Evolutionary conservation across 2,329 filamentous ascomycete genomes (phyloP).

Genomic region (Ophiobolus disseminans): DNA sequence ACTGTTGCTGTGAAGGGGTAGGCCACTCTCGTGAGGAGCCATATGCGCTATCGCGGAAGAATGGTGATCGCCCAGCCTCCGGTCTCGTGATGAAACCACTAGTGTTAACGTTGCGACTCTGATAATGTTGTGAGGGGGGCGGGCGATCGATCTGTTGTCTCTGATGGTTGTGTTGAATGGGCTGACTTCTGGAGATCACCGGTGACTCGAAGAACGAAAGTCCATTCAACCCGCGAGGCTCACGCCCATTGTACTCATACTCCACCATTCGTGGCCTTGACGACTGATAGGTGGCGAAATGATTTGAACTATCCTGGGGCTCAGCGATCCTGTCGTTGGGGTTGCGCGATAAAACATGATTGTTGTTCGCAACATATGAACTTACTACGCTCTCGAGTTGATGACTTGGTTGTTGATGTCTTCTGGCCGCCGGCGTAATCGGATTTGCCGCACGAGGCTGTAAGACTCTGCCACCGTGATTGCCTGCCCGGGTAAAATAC

Average conservation of each 20-base stretch:
- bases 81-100: conserved; percentile 21
- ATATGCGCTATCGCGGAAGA: conserved; percentile 13
- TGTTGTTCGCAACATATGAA: conserved; percentile 47
- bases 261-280: conserved; percentile 19
- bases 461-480: conserved; percentile 10
- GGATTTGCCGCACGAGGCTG: conserved; percentile 5
- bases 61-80: conserved; percentile 8
- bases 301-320: conserved; percentile 35
- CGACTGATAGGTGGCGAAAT: conserved; percentile 37
- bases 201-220: conserved; percentile 47
- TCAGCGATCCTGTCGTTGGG: conserved; percentile 30
- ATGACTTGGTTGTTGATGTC: conserved; percentile 15
- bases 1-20: conserved; percentile 7
- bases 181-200: conserved; percentile 26
- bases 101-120: conserved; percentile 17
- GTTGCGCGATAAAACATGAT: conserved; percentile 17
- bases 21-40: conserved; percentile 5
- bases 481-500: conserved; percentile 8
- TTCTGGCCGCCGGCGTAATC: conserved; percentile 20
- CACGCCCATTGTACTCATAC: conserved; percentile 20
- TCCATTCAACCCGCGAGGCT: conserved; percentile 40
- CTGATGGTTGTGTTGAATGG: conserved; percentile 10
- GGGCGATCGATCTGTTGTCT: not conserved
- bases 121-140: conserved; percentile 6
- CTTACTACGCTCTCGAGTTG: conserved; percentile 46